Percentiles rank a stretch among this genome's conserved stretches.
Conservation (phyloP, 2,329 filamentous ascomycete species). For the Fusarium scirpi region DNA sequence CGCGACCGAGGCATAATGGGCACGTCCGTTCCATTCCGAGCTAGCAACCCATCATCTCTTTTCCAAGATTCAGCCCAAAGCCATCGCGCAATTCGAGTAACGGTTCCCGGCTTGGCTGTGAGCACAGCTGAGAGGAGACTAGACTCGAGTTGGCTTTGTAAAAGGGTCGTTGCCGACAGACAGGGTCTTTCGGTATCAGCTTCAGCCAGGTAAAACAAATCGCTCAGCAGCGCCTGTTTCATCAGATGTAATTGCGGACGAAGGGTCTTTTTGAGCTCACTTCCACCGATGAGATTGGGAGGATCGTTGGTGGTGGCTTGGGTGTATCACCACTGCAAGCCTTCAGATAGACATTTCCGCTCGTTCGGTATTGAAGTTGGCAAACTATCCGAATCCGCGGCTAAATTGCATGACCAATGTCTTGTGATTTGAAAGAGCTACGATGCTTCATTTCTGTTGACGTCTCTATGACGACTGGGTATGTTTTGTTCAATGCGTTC, state of each 20-base stretch:
- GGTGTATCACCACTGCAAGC: slow-evolving; percentile 13
- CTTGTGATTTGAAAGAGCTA: neutral
- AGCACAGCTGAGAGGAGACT: slow-evolving; percentile 6
- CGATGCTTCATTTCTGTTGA: neutral
- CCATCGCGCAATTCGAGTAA: slow-evolving; percentile 7
- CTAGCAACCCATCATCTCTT: slow-evolving; percentile 7
- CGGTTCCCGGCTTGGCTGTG: slow-evolving; percentile 33
- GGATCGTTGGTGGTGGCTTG: neutral
- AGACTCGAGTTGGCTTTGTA: slow-evolving; percentile 6
- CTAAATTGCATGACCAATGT: slow-evolving; percentile 3
- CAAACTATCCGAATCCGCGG: neutral
- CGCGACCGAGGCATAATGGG: slow-evolving; percentile 5
- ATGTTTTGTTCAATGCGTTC: neutral
- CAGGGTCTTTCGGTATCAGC: slow-evolving; percentile 20
- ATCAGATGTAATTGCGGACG: neutral
- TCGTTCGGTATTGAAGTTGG: neutral
- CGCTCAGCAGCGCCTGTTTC: slow-evolving; percentile 10
- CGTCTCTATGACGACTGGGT: neutral
- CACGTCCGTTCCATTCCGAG: slow-evolving; percentile 3
- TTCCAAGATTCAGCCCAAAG: slow-evolving; percentile 5
- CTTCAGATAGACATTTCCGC: neutral
- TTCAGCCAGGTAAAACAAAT: neutral
- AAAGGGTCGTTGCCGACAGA: slow-evolving; percentile 3
- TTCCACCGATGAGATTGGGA: neutral
- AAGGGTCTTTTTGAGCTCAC: slow-evolving; percentile 12